phyloP scores from a whole-genome alignment of 176 grass and related monocot species.

The Carex parvula region DNA sequence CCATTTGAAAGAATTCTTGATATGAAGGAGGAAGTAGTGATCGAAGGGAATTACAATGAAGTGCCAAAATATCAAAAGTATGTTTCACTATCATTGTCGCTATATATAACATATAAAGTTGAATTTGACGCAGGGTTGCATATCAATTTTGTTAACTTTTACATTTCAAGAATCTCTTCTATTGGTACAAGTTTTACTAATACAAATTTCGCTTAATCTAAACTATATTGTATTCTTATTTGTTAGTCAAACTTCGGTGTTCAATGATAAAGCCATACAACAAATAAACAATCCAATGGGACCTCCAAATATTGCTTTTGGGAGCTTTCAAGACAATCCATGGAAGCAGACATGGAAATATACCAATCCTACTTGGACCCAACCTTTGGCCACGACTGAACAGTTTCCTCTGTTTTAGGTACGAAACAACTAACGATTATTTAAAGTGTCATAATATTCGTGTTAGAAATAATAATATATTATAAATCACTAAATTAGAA shows the following conservation, averaged over 20 bases:
- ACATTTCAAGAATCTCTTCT: neutral
- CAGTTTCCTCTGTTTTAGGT: neutral
- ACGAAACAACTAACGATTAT: neutral
- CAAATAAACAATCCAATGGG: neutral
- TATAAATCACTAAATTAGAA: neutral
- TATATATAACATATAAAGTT: neutral
- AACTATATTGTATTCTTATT: neutral
- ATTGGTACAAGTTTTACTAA: neutral
- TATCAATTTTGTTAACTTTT: neutral
- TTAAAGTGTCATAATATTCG: neutral
- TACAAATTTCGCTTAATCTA: neutral
- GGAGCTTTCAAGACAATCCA: neutral
- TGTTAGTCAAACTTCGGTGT: neutral
- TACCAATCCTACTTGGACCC: neutral
- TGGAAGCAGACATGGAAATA: neutral
- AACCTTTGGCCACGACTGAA: neutral
- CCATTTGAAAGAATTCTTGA: neutral
- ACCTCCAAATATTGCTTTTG: neutral
- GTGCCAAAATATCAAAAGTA: neutral
- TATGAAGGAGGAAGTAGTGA: slow-evolving; percentile 3
- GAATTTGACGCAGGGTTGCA: neutral
- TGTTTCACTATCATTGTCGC: neutral
- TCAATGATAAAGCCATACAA: neutral
- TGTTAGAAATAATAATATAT: neutral
- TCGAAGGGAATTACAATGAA: neutral